A percentile compares a stretch with the other conserved stretches of the same genome.
These are phyloP conservation scores for Blastobotrys chiropterorum DNA, from an alignment of 805 yeast species.

Conservation along the genomic window DNA sequence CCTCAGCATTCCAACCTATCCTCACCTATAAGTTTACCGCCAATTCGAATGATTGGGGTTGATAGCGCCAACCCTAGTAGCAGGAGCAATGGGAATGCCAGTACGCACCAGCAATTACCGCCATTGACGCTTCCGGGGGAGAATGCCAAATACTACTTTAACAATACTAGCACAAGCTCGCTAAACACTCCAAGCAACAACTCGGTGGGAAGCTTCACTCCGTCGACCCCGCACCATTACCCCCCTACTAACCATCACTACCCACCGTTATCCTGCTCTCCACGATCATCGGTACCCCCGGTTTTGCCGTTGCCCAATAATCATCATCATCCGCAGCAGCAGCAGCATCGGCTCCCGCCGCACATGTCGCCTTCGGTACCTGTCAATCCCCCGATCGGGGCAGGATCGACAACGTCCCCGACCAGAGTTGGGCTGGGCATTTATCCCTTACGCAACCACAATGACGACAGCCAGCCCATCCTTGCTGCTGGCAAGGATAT, in stretches of 20 bases:
- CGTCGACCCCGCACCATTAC: not conserved
- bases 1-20: not conserved
- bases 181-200: not conserved
- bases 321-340: no score
- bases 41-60: not conserved
- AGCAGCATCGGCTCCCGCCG: no score
- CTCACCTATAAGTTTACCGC: not conserved
- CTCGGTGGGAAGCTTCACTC: not conserved
- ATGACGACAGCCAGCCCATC: not conserved
- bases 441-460: not conserved
- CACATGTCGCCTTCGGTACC: not conserved
- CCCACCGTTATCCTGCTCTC: not conserved
- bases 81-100: not conserved
- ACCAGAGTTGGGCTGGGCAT: not conserved
- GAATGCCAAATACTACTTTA: not conserved
- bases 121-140: not conserved
- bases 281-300: not conserved
- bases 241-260: not conserved
- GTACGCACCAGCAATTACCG: not conserved
- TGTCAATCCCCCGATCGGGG: not conserved
- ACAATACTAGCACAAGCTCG: not conserved
- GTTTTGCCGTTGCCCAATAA: not conserved
- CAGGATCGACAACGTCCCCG: not conserved
- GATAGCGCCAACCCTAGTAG: no score
- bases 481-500: slow-evolving; percentile 14